A percentile compares a stretch with the other conserved stretches of the same genome.
Evolutionary conservation across 805 yeast species (phyloP).

Genomic region (Nakazawaea wyomingensis): DNA sequence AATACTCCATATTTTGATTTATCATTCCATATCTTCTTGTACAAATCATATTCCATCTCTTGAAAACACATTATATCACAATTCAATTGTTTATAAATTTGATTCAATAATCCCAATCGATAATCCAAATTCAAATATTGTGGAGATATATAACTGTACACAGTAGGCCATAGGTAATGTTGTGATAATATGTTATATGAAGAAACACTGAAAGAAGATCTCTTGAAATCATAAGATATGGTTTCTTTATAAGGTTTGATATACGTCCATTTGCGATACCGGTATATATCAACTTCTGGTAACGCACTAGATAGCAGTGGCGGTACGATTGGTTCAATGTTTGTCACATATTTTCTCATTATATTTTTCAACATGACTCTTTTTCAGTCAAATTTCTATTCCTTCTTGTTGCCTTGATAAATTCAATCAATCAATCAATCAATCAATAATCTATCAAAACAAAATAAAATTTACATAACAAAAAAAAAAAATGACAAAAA

Average conservation of each 20-base stretch:
- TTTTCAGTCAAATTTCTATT: too few relatives aligned
- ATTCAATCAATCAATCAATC: too few relatives aligned
- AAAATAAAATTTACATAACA: too few relatives aligned
- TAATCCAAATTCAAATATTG: slow-evolving; percentile 22
- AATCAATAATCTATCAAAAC: too few relatives aligned
- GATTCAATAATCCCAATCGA: slow-evolving; percentile 45
- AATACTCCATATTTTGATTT: slow-evolving; percentile 17
- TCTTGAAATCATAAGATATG: slow-evolving; percentile 2
- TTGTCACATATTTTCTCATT: slow-evolving; percentile 9
- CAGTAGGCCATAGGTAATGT: slow-evolving; percentile 56
- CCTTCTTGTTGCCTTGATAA: too few relatives aligned
- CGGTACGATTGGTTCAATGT: slow-evolving; percentile 9
- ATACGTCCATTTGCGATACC: slow-evolving; percentile 12
- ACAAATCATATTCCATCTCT: slow-evolving; percentile 43
- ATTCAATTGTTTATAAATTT: slow-evolving; percentile 29
- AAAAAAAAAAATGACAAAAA: too few relatives aligned
- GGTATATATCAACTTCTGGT: slow-evolving; percentile 9
- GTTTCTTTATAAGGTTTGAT: slow-evolving; percentile 7
- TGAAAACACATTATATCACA: slow-evolving; percentile 60
- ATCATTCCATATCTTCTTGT: slow-evolving; percentile 33
- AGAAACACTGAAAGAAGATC: slow-evolving; percentile 23
- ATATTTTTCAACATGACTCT: not conserved
- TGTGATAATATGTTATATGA: slow-evolving; percentile 29
- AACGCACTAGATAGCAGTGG: not conserved
- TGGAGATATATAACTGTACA: slow-evolving; percentile 45